These are phyloP conservation scores for Exidia glandulosa DNA, from an alignment of 768 basidiomycete species.

Conservation along the genomic window DNA sequence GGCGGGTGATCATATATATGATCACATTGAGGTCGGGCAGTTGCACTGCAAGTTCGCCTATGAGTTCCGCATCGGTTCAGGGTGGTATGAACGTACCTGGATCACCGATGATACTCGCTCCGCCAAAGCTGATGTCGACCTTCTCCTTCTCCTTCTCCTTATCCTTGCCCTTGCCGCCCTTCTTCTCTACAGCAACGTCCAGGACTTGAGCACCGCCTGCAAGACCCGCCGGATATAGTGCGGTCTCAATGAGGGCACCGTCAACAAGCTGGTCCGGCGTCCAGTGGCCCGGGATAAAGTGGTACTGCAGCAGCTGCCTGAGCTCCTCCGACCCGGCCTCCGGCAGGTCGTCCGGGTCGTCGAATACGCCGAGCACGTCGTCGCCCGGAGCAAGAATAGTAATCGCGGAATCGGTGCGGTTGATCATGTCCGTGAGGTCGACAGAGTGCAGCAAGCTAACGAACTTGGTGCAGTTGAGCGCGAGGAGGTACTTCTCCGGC, in stretches of 20 bases:
- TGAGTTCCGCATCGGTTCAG: too few relatives aligned
- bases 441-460: constrained; percentile 82
- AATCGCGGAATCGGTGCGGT: constrained; percentile 53
- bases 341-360: constrained; percentile 42
- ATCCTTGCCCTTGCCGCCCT: constrained; percentile 24
- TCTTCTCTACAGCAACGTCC: constrained; percentile 51
- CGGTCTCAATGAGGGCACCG: constrained; percentile 70
- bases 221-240: constrained; percentile 60
- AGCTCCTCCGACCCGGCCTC: constrained; percentile 57
- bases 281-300: constrained; percentile 82
- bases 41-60: too few relatives aligned
- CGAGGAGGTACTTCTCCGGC: constrained; percentile 89
- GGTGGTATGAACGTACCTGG: too few relatives aligned
- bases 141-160: constrained; percentile 8
- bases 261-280: constrained; percentile 56
- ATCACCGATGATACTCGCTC: constrained; percentile 70
- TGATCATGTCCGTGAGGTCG: constrained; percentile 57
- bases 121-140: constrained; percentile 68
- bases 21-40: constrained; percentile 67
- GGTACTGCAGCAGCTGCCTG: constrained; percentile 68
- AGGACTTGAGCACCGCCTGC: constrained; percentile 62
- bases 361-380: constrained; percentile 59
- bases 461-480: constrained; percentile 84
- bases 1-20: constrained; percentile 82
- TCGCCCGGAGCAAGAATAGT: constrained; percentile 91